These are phyloP conservation scores for Guadua angustifolia DNA, from an alignment of 176 grass and related monocot species.

Conservation along the genomic window DNA sequence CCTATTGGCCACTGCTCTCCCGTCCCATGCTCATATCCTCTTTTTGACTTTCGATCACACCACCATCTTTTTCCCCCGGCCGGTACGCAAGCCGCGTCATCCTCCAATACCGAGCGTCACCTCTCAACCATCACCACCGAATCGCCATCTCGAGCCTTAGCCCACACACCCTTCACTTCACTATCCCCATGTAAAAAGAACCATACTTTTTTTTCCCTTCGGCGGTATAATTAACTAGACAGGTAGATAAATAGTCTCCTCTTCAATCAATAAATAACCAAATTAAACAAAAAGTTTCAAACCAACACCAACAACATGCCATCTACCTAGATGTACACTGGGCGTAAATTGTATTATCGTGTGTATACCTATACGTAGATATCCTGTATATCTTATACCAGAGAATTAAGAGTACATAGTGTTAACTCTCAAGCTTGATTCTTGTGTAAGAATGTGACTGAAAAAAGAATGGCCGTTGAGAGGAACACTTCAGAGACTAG, in stretches of 20 bases:
- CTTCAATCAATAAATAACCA: neutral
- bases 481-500: slow-evolving; percentile 18
- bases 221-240: neutral
- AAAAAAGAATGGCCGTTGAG: neutral
- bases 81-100: slow-evolving; percentile 42
- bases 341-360: neutral
- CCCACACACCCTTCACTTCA: neutral
- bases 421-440: neutral
- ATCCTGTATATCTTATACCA: neutral
- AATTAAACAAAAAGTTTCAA: neutral
- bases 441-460: neutral
- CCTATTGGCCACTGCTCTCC: slow-evolving; percentile 6
- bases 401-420: neutral
- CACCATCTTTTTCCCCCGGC: slow-evolving; percentile 18
- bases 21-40: neutral
- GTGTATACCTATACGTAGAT: neutral
- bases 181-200: neutral
- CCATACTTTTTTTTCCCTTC: neutral
- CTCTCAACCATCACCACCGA: slow-evolving; percentile 21
- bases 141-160: neutral
- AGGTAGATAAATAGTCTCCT: neutral
- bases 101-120: slow-evolving; percentile 26
- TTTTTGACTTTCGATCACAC: neutral
- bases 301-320: neutral
- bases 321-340: slow-evolving; percentile 12